Base-by-base conservation (phyloP, 1,284 basidiomycete genomes). In the Cystobasidium slooffiae region DNA sequence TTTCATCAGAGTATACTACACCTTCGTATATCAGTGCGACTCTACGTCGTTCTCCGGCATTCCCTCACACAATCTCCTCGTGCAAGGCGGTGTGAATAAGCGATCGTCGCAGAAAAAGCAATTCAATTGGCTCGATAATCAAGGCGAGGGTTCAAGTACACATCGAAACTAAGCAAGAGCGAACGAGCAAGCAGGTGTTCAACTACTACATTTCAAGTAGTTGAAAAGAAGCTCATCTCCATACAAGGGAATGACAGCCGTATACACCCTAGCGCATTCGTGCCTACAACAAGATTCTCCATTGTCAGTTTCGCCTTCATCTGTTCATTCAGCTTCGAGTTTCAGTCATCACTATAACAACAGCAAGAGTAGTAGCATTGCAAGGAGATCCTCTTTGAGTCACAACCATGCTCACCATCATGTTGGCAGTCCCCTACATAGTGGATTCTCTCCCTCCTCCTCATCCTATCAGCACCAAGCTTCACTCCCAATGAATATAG, bases 181-280 rank as follows among this genome's bases (percentile, higher is more conserved):
- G 16, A 22, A 6, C 55, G 7, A 16, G 20, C 16, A n/a, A 58
- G 20, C 55, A 58, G 31, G 20, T 16, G 55, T 58, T 16, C 20
- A 37, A 58, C 55, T 39, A 22, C 49, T 20, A 31, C 12, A 24
- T 24, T n/a, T n/a, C 12, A 37, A 18, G 39, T 14, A 24, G 8
- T 14, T 43, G 43, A 18, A 20, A 22, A 22, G 24, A 8, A 31
- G 14, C 2, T 37, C 14, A n/a, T 18, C 31, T 49, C 8, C 31
- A 16, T 6, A 51, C 5, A 58, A 10, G 66, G 51, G 53, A 58
- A 68, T 68, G 66, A 68, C 66, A 68, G 66, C 66, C 55, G 55
- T 68, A 52, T 68, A 68, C 39, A 58, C 66, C 20, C 66, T 68
- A 9, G 53, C 52, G 37, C 66, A 68, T 20, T 68, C 66, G 66